Evolutionary conservation across 371 early-diverging fungal species (phyloP), one percentile per base, ranked within the genome.

Genomic region (Mortierella sp.): DNA sequence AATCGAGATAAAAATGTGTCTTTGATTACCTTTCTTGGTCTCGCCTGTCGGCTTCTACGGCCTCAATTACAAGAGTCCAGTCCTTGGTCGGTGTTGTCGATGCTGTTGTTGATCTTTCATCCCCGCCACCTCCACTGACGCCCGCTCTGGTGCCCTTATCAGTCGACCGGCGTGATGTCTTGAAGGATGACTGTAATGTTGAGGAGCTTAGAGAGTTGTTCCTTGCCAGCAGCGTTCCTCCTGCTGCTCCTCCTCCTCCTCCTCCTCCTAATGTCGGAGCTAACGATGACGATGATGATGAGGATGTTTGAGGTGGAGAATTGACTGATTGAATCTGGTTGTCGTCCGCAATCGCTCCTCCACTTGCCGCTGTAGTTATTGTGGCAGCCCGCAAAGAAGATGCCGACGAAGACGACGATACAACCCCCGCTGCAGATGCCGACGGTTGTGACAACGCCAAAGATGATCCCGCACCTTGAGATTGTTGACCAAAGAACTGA

Each of bases 31-130:
- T 76, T 31, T 80, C 76, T 42, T 44, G 73, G 38, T 79, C 76
- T 9, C 45, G 63, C 13, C 76, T 81, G 21, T 81, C 81, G 19
- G 72, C 26, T 26, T 86, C 86, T 6, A 86, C 74, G 8, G 78
- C 80, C 0, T 86, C 77, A 73, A 86, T 82, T 45, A 80, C 80
- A 19, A 86, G 55, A 10, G 80, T 80, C 86, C 82, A 86, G 44
- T 82, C 82, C 44, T 79, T 84, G 13, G 50, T 55, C 16, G 74
- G 24, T 70, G 71, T 44, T 34, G 74, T 54, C 54, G 44, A 13
- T 47, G 57, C 19, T 48, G 75, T 54, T 38, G 45, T 1, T 10
- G 28, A 42, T 38, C 19, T 63, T 44, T 70, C 74, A 9, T 28
- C 54, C 6, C 44, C 44, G 19, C 14, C 63, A 14, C 60, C 44